These are phyloP conservation scores for Cyberlindnera veronae DNA, from an alignment of 805 yeast genomes.

Conservation along the genomic window DNA sequence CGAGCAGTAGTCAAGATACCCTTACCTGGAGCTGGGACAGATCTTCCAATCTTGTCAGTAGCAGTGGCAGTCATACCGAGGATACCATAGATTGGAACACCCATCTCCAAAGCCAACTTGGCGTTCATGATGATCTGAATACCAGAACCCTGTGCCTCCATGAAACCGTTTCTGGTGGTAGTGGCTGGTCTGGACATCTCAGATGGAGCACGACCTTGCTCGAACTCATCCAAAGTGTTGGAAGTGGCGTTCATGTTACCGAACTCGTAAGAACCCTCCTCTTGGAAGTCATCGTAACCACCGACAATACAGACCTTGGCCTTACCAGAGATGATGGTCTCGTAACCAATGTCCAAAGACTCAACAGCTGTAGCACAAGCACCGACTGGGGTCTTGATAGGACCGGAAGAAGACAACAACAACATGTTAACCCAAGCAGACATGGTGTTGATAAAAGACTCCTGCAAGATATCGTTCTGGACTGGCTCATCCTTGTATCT, in stretches of 20 bases:
- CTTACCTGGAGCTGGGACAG: slow-evolving; percentile 99
- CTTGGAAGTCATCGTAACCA: slow-evolving; percentile 99
- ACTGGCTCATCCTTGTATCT: slow-evolving; percentile 91
- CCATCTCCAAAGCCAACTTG: slow-evolving; percentile 91
- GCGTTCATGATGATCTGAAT: slow-evolving; percentile 95
- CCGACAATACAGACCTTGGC: slow-evolving; percentile 97
- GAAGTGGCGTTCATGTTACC: slow-evolving; percentile 99
- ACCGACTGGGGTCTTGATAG: slow-evolving; percentile 98
- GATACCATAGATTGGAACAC: slow-evolving; percentile 97
- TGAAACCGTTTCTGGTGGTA: slow-evolving; percentile 93
- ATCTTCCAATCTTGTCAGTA: slow-evolving; percentile 96
- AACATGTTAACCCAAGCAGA: slow-evolving; percentile 99
- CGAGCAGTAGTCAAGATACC: slow-evolving; percentile 98
- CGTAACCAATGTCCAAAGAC: slow-evolving; percentile 94
- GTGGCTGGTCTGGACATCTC: slow-evolving; percentile 99
- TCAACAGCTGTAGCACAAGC: slow-evolving; percentile 99
- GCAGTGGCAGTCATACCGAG: slow-evolving; percentile 95
- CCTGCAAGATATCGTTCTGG: slow-evolving; percentile 96
- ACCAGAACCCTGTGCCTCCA: slow-evolving; percentile 99
- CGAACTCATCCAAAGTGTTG: slow-evolving; percentile 81
- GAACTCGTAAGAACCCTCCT: slow-evolving; percentile 96
- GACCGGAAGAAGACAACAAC: slow-evolving; percentile 95
- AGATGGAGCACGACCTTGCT: slow-evolving; percentile 93
- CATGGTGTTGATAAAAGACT: slow-evolving; percentile 98
- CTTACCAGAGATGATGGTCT: slow-evolving; percentile 87